phyloP scores from a whole-genome alignment of 2,329 filamentous ascomycete species.

The Xylariales sp. region DNA sequence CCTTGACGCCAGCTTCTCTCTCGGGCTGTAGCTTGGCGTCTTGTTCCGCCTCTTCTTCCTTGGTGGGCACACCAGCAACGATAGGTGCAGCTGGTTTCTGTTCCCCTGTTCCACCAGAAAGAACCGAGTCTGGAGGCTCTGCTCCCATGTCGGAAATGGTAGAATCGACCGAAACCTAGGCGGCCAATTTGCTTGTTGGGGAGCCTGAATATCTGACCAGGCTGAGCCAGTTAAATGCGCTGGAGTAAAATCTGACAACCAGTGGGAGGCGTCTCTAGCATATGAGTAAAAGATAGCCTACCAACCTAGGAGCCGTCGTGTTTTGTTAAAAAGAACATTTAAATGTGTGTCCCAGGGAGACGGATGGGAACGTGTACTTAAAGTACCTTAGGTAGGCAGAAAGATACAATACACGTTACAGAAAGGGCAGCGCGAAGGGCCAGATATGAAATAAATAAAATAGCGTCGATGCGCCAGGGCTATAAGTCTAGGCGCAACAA shows the following conservation, averaged over 20 bases:
- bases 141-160: constrained; percentile 37
- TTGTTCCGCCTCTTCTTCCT: constrained; percentile 48
- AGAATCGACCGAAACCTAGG: constrained; percentile 4
- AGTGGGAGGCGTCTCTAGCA: constrained; percentile 7
- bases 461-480: too few species aligned
- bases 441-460: not conserved
- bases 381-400: not conserved
- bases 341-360: not conserved
- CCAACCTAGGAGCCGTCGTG: not conserved
- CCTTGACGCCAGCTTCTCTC: constrained; percentile 58
- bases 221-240: not conserved
- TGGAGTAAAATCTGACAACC: not conserved
- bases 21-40: constrained; percentile 56
- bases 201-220: not conserved
- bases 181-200: not conserved
- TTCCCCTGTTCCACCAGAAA: constrained; percentile 8
- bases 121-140: constrained; percentile 34
- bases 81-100: constrained; percentile 19
- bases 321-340: not conserved
- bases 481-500: not conserved
- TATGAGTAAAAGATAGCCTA: not conserved
- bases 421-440: not conserved
- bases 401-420: not conserved
- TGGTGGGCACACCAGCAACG: constrained; percentile 27
- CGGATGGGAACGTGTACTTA: not conserved